Percentiles rank a stretch among this genome's conserved stretches.
These are phyloP conservation scores for Podospora fimiseda DNA, from an alignment of 495 filamentous ascomycete genomes.

Conservation along the genomic window DNA sequence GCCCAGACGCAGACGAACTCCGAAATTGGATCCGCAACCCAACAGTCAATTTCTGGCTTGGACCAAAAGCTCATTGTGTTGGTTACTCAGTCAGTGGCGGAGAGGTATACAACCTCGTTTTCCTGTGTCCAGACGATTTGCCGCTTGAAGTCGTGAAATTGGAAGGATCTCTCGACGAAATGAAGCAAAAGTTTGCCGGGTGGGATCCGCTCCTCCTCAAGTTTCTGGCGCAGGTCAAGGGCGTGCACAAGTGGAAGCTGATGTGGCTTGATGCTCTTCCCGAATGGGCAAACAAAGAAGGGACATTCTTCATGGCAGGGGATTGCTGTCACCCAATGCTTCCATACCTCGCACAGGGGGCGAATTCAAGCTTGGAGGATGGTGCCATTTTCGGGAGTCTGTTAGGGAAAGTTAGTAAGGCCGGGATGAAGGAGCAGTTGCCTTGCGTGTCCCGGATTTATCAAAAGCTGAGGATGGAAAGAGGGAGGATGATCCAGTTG, in stretches of 20 bases:
- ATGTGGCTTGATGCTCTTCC: conserved; percentile 38
- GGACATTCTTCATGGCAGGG: conserved; percentile 43
- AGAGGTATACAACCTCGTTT: conserved; percentile 52
- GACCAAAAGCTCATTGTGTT: conserved; percentile 51
- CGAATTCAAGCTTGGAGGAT: conserved; percentile 51
- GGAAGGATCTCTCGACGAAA: conserved; percentile 41
- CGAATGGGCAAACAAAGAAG: conserved; percentile 34
- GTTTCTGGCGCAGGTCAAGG: conserved; percentile 39
- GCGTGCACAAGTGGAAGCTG: conserved; percentile 49
- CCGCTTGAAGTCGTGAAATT: conserved; percentile 38
- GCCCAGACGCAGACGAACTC: conserved; percentile 40
- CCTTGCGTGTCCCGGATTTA: conserved; percentile 48
- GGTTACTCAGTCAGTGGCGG: conserved; percentile 51
- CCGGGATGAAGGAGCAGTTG: conserved; percentile 39
- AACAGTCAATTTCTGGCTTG: conserved; percentile 66
- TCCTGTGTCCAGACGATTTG: conserved; percentile 47
- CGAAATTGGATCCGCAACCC: conserved; percentile 41
- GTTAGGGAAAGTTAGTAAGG: conserved; percentile 48
- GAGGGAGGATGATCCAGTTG: conserved; percentile 50
- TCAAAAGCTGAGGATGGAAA: conserved; percentile 53
- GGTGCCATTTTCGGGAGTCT: conserved; percentile 46
- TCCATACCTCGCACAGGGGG: conserved; percentile 59
- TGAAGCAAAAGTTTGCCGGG: conserved; percentile 39
- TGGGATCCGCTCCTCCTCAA: conserved; percentile 50
- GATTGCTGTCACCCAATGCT: conserved; percentile 65